Evolutionary conservation across 345 rosid genomes (phyloP), one percentile per base, ranked within the genome.

Genomic region (Gossypioides kirkii): DNA sequence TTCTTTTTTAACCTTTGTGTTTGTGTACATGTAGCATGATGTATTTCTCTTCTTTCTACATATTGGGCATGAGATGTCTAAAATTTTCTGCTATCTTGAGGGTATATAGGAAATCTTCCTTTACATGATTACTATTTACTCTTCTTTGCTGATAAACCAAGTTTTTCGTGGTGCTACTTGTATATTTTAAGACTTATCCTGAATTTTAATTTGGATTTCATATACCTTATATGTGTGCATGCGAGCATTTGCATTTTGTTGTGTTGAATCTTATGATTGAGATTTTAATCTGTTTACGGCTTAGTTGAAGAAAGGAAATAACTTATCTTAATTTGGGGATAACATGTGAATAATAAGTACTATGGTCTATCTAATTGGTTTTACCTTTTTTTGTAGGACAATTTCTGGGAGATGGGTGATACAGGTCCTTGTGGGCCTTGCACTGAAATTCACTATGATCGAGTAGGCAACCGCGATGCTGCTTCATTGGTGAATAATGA

Each of bases 401-500:
- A 95, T 77, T 95, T 95, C 77, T 95, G 99, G 98, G 99, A 95
- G 88, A 93, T 95, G 98, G 99, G 99, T 13, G 99, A 95, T 79
- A 89, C 97, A 17, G 99, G 99, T 82, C 99, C 98, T 10, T 92
- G 99, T 74, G 99, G 99, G 59, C 99, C 99, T 78, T 95, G 99
- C 79, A 95, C 97, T 4, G 99, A 95, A 82, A 95, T 95, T 67
- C 99, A 95, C 83, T 95, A 76, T 67, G 99, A 95, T 77, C 88
- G 99, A 78, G 75, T 87, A 77, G 99, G 98, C 67, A 85, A 89
- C 67, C 98, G 96, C 0, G 91, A 95, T 62, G 96, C 98, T 79
- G 86, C 96, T 64, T 71, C 78, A 14, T 83, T 95, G 83, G 99
- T 95, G 67, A 95, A 95, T 78, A 85, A 91, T 79, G 98, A 90